A percentile compares a stretch with the other conserved stretches of the same genome.
These are phyloP conservation scores for Xylariaceae sp. DNA, from an alignment of 2,329 filamentous ascomycete genomes.

Conservation along the genomic window DNA sequence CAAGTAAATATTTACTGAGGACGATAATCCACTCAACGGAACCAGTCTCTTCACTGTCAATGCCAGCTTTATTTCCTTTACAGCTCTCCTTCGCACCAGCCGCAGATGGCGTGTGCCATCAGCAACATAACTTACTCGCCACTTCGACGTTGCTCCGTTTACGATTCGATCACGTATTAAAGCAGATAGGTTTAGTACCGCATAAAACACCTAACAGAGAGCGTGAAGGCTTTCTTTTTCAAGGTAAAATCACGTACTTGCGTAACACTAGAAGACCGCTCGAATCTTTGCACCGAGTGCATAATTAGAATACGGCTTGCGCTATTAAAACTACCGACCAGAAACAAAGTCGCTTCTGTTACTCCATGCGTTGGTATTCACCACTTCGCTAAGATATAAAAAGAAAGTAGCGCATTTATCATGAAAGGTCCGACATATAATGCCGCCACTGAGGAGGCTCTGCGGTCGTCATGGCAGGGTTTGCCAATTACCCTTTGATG, in stretches of 20 bases:
- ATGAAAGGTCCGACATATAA: slow-evolving; percentile 1
- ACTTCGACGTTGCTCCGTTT: background rate
- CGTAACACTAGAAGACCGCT: too few species aligned
- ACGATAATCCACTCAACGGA: background rate
- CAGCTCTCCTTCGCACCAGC: background rate
- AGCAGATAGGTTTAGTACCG: too few species aligned
- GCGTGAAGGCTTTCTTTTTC: background rate
- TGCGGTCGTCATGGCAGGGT: slow-evolving; percentile 9
- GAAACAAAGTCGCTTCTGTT: too few species aligned
- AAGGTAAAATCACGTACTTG: slow-evolving; percentile 4
- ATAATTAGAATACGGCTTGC: too few species aligned
- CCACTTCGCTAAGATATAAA: too few species aligned
- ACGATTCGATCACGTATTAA: too few species aligned
- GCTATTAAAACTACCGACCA: too few species aligned
- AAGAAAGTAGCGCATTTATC: background rate
- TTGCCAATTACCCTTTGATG: slow-evolving; percentile 13
- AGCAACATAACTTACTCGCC: too few species aligned
- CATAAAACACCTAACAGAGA: too few species aligned
- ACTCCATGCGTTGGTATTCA: too few species aligned
- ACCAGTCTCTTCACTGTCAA: background rate
- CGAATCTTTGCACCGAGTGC: too few species aligned
- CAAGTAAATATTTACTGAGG: slow-evolving; percentile 9
- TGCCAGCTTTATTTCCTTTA: background rate
- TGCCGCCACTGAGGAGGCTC: slow-evolving; percentile 15
- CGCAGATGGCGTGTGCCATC: background rate